Evolutionary conservation across 306 rosid genomes (phyloP).

Genomic region (Coriaria nepalensis): DNA sequence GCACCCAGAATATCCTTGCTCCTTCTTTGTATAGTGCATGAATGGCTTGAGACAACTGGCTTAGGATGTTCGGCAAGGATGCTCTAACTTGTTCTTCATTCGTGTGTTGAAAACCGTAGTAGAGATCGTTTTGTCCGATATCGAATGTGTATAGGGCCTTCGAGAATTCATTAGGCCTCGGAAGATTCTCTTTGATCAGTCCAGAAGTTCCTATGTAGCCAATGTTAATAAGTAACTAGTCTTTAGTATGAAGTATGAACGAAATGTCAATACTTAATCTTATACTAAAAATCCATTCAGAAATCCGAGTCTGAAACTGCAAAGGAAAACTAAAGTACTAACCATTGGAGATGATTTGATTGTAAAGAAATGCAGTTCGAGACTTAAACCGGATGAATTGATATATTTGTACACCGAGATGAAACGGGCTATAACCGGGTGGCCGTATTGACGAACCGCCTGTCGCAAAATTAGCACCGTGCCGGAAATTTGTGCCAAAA

Average conservation of each 20-base stretch:
- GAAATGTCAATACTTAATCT: too few species aligned
- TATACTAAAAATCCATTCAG: too few species aligned
- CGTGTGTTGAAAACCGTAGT: constrained; percentile 39
- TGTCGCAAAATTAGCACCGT: constrained; percentile 78
- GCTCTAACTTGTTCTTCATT: constrained; percentile 43
- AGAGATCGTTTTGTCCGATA: constrained; percentile 81
- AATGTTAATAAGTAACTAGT: background rate
- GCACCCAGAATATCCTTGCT: constrained; percentile 71
- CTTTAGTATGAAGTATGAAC: too few species aligned
- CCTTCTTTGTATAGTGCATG: constrained; percentile 62
- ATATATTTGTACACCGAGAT: constrained; percentile 56
- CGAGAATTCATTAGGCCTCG: constrained; percentile 57
- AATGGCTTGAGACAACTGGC: constrained; percentile 37
- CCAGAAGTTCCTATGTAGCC: constrained; percentile 19
- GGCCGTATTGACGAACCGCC: constrained; percentile 64
- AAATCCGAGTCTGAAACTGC: too few species aligned
- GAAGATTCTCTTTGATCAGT: constrained; percentile 33
- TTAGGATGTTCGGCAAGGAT: constrained; percentile 54
- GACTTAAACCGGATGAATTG: constrained; percentile 67
- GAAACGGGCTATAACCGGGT: constrained; percentile 64
- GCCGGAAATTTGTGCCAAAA: constrained; percentile 56
- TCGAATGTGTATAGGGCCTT: constrained; percentile 70
- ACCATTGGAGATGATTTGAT: constrained; percentile 32
- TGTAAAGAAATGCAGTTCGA: constrained; percentile 34
- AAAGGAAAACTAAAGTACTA: constrained; percentile 12